These are phyloP conservation scores for Rhizoclosmatium globosum DNA, from an alignment of 192 early-diverging fungal genomes.

Conservation along the genomic window DNA sequence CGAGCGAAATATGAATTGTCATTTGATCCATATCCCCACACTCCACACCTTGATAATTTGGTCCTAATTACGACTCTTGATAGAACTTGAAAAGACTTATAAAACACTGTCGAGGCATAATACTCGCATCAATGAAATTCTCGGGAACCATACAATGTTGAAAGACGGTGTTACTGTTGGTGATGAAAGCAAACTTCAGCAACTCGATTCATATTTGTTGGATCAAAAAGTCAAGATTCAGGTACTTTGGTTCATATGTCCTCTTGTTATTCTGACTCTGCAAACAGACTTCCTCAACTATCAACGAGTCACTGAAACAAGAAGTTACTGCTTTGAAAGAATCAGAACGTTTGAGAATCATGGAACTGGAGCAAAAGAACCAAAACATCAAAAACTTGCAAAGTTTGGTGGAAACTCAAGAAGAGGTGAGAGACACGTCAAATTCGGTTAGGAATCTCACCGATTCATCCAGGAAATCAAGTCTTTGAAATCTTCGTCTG, in stretches of 20 bases:
- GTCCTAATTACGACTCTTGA: background rate
- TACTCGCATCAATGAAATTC: conserved; percentile 13
- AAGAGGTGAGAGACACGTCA: background rate
- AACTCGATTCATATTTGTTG: background rate
- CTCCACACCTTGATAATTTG: background rate
- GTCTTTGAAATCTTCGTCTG: background rate
- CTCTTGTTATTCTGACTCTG: background rate
- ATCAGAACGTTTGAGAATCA: background rate
- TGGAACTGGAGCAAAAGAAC: background rate
- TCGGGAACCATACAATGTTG: background rate
- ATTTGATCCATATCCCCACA: background rate
- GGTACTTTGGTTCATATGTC: background rate
- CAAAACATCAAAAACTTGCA: background rate
- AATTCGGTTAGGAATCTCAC: background rate
- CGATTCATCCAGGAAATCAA: conserved; percentile 1
- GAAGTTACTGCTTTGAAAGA: conserved; percentile 17
- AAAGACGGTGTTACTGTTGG: conserved; percentile 19
- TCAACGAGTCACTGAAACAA: background rate
- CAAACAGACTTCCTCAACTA: background rate
- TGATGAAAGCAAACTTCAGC: conserved; percentile 15
- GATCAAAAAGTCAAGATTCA: background rate
- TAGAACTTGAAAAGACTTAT: conserved; percentile 28
- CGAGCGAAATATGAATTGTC: too few relatives aligned
- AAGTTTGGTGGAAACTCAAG: background rate
- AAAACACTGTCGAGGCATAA: conserved; percentile 24